Conservation (phyloP, 2,329 filamentous ascomycete genomes). For the Nothopassalora personata region DNA sequence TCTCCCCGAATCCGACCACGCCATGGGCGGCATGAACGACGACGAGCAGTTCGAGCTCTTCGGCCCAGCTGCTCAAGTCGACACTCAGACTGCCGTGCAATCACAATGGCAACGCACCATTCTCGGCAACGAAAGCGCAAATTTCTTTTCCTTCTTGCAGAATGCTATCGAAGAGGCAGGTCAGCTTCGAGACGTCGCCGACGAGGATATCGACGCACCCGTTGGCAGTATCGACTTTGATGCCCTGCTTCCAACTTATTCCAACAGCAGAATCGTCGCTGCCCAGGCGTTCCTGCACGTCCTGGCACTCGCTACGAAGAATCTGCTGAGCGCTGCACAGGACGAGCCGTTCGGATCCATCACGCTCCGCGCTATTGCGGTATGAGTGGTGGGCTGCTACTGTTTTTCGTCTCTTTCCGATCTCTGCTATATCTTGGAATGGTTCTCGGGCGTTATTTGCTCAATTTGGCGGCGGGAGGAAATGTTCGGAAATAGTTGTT, state of each 20-base stretch:
- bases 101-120: constrained; percentile 48
- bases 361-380: constrained; percentile 11
- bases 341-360: constrained; percentile 37
- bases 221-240: constrained; percentile 57
- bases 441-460: neutral
- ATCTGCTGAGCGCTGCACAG: constrained; percentile 51
- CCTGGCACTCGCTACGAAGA: constrained; percentile 55
- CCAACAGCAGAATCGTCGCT: constrained; percentile 56
- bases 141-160: constrained; percentile 58
- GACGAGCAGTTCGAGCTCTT: constrained; percentile 44
- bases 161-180: constrained; percentile 38
- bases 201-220: constrained; percentile 29
- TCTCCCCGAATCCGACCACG: constrained; percentile 11
- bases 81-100: constrained; percentile 45
- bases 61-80: constrained; percentile 41
- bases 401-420: neutral
- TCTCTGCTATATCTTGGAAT: neutral
- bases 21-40: constrained; percentile 17
- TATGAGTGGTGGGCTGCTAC: neutral
- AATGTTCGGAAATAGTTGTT: neutral
- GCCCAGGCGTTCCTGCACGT: constrained; percentile 73
- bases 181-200: constrained; percentile 14
- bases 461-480: neutral
- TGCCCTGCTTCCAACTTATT: constrained; percentile 57
- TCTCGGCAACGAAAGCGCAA: constrained; percentile 55